Evolutionary conservation across 805 yeast genomes (phyloP).

Genomic region (Ogataea ramenticola): DNA sequence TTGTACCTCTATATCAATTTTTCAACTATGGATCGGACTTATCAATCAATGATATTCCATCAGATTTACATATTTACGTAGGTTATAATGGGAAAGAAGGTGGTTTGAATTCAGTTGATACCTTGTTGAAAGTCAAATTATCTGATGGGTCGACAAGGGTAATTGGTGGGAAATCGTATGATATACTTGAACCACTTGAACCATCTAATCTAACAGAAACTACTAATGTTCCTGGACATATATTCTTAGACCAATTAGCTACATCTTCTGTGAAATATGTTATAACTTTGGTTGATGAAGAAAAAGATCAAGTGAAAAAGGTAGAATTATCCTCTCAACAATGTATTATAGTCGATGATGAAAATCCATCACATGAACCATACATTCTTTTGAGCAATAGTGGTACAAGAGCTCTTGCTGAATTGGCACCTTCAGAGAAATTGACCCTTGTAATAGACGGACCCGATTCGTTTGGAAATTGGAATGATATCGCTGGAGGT

Average conservation of each 20-base stretch:
- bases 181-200: conserved; percentile 4
- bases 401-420: conserved; percentile 25
- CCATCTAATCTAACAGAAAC: too few relatives aligned
- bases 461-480: too few relatives aligned
- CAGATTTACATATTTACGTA: too few relatives aligned
- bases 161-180: conserved; percentile 9
- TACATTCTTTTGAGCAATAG: conserved; percentile 32
- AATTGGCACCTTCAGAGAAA: conserved; percentile 8
- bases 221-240: conserved; percentile 1
- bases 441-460: too few relatives aligned
- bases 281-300: conserved; percentile 9
- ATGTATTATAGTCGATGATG: conserved; percentile 33
- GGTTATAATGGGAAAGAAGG: too few relatives aligned
- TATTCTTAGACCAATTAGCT: conserved; percentile 25
- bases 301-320: conserved; percentile 4
- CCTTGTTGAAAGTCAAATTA: neutral
- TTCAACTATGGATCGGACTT: too few relatives aligned
- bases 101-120: neutral
- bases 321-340: conserved; percentile 30
- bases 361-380: conserved; percentile 22
- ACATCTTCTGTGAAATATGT: conserved; percentile 22
- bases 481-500: neutral
- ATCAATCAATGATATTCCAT: too few relatives aligned
- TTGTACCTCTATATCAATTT: neutral
- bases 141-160: conserved; percentile 4